Evolutionary conservation across 208 protist species (phyloP).

Genomic region (Wallacemonas sp.): DNA sequence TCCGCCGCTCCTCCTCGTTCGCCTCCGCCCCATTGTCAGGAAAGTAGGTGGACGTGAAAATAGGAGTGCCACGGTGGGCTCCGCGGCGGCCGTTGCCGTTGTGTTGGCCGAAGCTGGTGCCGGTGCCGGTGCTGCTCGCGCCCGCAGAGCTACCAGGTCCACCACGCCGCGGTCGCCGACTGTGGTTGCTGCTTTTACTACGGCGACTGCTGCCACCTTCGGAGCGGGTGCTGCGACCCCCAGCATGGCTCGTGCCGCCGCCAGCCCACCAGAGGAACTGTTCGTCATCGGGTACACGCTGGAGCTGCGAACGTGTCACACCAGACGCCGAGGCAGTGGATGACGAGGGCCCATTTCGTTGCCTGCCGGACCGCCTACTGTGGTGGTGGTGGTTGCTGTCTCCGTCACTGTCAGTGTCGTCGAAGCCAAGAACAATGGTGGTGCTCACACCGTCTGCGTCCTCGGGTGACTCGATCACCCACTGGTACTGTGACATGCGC

Average conservation of each 20-base stretch:
- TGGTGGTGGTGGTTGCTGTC: neutral
- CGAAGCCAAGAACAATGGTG: conserved; percentile 31
- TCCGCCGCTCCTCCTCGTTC: conserved; percentile 20
- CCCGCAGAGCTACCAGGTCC: neutral
- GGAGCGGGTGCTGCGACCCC: conserved; percentile 14
- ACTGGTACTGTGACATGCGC: conserved; percentile 31
- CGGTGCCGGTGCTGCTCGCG: conserved; percentile 1
- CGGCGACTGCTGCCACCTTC: conserved; percentile 43
- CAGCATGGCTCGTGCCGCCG: conserved; percentile 16
- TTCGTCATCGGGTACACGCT: neutral
- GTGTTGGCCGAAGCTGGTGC: conserved; percentile 8
- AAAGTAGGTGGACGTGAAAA: conserved; percentile 31
- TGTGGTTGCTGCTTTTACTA: conserved; percentile 30
- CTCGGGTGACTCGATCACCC: conserved; percentile 40
- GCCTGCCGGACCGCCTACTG: too few relatives aligned
- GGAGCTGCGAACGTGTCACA: neutral
- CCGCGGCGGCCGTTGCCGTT: conserved; percentile 17
- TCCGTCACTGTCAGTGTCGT: conserved; percentile 3
- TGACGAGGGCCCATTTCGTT: neutral
- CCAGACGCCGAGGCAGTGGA: neutral
- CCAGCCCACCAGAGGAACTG: conserved; percentile 10
- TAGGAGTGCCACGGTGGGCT: neutral
- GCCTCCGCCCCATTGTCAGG: neutral
- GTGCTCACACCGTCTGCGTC: conserved; percentile 27
- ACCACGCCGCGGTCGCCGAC: neutral